These are phyloP conservation scores for Discostella stelligera DNA, from an alignment of 352 stramenopile genomes.

Conservation along the genomic window DNA sequence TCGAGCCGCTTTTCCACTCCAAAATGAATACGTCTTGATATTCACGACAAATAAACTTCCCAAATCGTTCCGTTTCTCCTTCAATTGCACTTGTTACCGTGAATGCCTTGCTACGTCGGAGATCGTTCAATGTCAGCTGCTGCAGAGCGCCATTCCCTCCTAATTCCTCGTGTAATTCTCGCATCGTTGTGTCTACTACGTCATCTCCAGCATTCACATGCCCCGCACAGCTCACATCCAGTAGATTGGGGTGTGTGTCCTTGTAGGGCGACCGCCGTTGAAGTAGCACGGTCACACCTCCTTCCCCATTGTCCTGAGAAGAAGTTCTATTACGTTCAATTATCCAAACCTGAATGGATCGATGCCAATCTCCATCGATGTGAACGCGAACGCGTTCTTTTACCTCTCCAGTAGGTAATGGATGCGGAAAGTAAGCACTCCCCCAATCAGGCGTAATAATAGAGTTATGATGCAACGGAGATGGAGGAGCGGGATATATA, in stretches of 20 bases:
- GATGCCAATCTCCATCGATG: conserved; percentile 45
- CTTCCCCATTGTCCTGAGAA: background rate
- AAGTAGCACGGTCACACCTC: conserved; percentile 31
- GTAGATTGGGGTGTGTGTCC: conserved; percentile 45
- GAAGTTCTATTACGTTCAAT: conserved; percentile 11
- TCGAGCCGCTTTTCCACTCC: conserved; percentile 27
- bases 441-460: conserved; percentile 40
- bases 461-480: conserved; percentile 20
- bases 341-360: conserved; percentile 46
- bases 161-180: conserved; percentile 48
- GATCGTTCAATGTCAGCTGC: conserved; percentile 19
- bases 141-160: conserved; percentile 24
- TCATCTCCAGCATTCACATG: conserved; percentile 49
- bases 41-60: conserved; percentile 43
- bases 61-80: conserved; percentile 45
- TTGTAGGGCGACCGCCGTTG: conserved; percentile 45
- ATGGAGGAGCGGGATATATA: conserved; percentile 42
- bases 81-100: conserved; percentile 42
- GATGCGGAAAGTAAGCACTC: conserved; percentile 33
- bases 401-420: conserved; percentile 27
- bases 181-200: conserved; percentile 29
- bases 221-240: conserved; percentile 48
- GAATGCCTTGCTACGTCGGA: conserved; percentile 30
- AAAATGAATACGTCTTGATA: conserved; percentile 57
- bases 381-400: conserved; percentile 39